Conservation (phyloP, 164 flowering plant species). For the Chimonanthus salicifolius region DNA sequence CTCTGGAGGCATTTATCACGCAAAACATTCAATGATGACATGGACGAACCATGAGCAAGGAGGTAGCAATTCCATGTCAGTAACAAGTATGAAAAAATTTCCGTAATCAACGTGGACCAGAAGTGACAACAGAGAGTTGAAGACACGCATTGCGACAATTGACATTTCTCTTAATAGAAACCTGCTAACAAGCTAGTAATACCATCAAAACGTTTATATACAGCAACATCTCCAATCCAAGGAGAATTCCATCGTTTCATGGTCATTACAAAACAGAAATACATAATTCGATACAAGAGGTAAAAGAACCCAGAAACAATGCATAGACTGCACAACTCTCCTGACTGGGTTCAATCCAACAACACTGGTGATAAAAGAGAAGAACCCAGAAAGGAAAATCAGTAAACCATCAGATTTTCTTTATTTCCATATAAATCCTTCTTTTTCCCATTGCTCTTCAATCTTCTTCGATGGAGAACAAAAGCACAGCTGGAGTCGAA, state of each 20-base stretch:
- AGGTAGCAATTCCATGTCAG: too few relatives aligned
- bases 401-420: background rate
- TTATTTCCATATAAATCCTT: background rate
- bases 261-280: slow-evolving; percentile 1
- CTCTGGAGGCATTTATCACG: too few relatives aligned
- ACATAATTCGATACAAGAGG: background rate
- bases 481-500: background rate
- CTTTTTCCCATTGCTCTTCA: background rate
- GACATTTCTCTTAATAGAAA: background rate
- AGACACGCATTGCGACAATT: background rate
- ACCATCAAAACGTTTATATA: slow-evolving; percentile 3
- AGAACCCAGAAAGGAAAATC: background rate
- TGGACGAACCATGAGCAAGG: too few relatives aligned
- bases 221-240: slow-evolving; percentile 1
- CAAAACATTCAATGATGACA: too few relatives aligned
- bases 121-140: background rate
- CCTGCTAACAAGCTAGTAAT: background rate
- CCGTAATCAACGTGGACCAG: background rate
- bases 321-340: background rate
- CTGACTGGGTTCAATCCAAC: background rate
- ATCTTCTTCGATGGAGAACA: background rate
- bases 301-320: background rate
- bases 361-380: background rate
- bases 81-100: too few relatives aligned
- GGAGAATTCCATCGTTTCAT: background rate